Evolutionary conservation across 306 rosid species (phyloP).

Genomic region (Amphicarpaea edgeworthii): DNA sequence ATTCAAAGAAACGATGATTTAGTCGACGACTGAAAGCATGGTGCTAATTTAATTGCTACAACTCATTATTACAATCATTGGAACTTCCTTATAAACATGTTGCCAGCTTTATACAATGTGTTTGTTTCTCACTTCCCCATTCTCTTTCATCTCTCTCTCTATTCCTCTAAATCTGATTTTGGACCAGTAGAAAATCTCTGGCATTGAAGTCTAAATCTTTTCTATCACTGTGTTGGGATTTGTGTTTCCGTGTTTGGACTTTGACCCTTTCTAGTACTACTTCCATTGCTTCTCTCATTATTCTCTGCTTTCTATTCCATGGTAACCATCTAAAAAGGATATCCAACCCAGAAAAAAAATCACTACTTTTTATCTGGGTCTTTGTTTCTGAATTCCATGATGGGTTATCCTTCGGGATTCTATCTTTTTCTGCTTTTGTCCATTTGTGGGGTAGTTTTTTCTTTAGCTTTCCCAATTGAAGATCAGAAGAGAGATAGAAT

Average conservation of each 20-base stretch:
- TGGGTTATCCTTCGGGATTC: conserved; percentile 58
- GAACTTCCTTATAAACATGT: conserved; percentile 45
- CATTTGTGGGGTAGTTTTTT: conserved; percentile 58
- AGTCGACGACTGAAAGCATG: conserved; percentile 43
- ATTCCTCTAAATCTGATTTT: conserved; percentile 3
- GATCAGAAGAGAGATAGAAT: conserved; percentile 84
- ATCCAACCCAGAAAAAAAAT: conserved; percentile 30
- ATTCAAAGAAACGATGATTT: conserved; percentile 41
- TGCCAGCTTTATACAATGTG: conserved; percentile 15
- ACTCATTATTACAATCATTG: conserved; percentile 52
- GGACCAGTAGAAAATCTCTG: conserved; percentile 6
- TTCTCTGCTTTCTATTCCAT: conserved; percentile 22
- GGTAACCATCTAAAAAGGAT: conserved; percentile 27
- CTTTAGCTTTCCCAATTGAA: conserved; percentile 51
- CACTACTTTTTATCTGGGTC: conserved; percentile 31
- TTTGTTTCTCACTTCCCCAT: conserved; percentile 13
- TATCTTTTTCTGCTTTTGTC: conserved; percentile 53
- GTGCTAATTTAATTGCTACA: conserved; percentile 35
- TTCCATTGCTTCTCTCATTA: conserved; percentile 31
- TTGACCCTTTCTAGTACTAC: conserved; percentile 5
- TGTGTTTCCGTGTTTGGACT: conserved; percentile 34
- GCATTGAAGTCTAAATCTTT: conserved; percentile 39
- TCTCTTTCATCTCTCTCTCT: neutral
- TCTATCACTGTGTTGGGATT: conserved; percentile 42
- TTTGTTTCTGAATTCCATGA: conserved; percentile 44